phyloP scores from a whole-genome alignment of 306 rosid species.

The Oxytropis ochrocephala region DNA sequence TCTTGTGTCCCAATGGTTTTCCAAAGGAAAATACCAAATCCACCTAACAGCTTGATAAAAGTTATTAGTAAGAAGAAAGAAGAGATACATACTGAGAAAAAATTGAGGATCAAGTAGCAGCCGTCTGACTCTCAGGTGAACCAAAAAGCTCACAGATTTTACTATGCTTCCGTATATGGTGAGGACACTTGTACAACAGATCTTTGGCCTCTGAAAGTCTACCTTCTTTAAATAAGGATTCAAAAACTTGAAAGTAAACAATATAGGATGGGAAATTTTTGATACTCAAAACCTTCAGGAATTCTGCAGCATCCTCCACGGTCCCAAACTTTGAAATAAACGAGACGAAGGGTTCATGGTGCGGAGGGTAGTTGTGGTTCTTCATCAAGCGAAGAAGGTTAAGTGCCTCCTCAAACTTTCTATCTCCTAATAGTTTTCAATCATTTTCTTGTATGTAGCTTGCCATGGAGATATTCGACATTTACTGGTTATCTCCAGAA shows the following conservation, averaged over 20 bases:
- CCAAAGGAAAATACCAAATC: background rate
- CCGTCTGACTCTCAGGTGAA: constrained; percentile 27
- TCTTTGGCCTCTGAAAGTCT: constrained; percentile 70
- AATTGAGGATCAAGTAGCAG: constrained; percentile 10
- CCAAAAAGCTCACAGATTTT: constrained; percentile 64
- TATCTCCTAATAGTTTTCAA: constrained; percentile 39
- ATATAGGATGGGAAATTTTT: constrained; percentile 46
- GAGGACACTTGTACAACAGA: constrained; percentile 71
- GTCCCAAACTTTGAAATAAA: constrained; percentile 67
- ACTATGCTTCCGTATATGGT: constrained; percentile 47
- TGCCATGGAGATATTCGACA: constrained; percentile 59
- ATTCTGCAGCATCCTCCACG: constrained; percentile 58
- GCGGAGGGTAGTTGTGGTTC: constrained; percentile 56
- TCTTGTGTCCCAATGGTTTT: background rate
- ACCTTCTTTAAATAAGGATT: constrained; percentile 60
- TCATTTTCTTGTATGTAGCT: constrained; percentile 60
- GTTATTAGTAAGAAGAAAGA: background rate
- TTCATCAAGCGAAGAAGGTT: constrained; percentile 61
- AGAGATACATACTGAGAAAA: background rate
- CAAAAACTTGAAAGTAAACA: constrained; percentile 49
- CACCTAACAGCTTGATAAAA: constrained; percentile 19
- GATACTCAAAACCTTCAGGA: constrained; percentile 49
- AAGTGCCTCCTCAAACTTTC: constrained; percentile 70
- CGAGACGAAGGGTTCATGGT: constrained; percentile 47
- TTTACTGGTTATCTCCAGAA: constrained; percentile 38